Base-by-base conservation (phyloP, 140 eudicot species). In the Bidens hawaiensis region DNA sequence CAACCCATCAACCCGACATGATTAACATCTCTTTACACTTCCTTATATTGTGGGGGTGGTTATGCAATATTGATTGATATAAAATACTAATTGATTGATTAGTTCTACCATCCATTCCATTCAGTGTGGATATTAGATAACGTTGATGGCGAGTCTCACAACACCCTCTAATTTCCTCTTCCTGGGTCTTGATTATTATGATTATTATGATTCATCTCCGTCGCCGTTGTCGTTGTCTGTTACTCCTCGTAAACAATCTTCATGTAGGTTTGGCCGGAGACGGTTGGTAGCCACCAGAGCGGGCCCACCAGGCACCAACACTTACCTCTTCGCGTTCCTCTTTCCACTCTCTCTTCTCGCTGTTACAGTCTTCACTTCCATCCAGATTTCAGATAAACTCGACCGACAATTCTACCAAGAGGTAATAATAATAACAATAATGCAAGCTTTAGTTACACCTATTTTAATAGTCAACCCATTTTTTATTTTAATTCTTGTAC, bases 261-360 rank as follows among this genome's bases (percentile, higher is more conserved):
- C n/a, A n/a, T n/a, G n/a, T n/a, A n/a, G n/a, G n/a, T n/a, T n/a
- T n/a, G n/a, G 42, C 57, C 71, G 84, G 50, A 72, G 67, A 34
- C 62, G 71, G 94, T 72, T 82, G 52, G 78, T 78, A 56, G 78
- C 77, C 31, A 81, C 89, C 12, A 70, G 81, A 4, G 71, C 68
- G 4, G 95, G 83, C 16, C 81, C 78, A 0, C 95, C 94, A 31
- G 81, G 80, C 41, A 64, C 80, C 65, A 69, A 28, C 65, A 84
- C 82, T 52, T 86, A 80, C 49, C 47, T 87, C 36, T 84, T 90
- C 72, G 97, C 97, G 6, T 83, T 90, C 67, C 70, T 81, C 4
- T 78, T 90, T 50, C 97, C 97, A 0, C 68, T 90, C 28, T 86
- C 95, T 66, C 86, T 90, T 28, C 83, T 90, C 52, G 94, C 84